Percentiles rank a stretch among this genome's conserved stretches.
Conservation (phyloP, 345 rosid species). For the Passiflora organensis region DNA sequence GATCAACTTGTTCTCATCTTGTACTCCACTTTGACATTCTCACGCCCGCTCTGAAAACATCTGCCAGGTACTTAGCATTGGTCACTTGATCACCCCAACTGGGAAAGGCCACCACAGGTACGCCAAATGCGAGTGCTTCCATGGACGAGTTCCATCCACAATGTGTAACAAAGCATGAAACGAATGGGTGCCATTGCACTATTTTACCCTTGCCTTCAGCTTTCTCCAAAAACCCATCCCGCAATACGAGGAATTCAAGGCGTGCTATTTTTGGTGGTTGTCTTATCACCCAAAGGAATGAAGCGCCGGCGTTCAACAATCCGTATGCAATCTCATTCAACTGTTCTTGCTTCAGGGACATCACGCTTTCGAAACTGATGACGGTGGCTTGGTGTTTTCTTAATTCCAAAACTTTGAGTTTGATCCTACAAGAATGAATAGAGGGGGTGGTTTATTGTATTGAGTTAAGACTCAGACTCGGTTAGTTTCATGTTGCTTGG, state of each 20-base stretch:
- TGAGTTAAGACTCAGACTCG: too few relatives aligned
- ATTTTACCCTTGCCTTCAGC: constrained; percentile 48
- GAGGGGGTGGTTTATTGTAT: too few relatives aligned
- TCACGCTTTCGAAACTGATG: constrained; percentile 69
- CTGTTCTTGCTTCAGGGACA: constrained; percentile 59
- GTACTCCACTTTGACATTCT: constrained; percentile 68
- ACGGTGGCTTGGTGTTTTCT: too few relatives aligned
- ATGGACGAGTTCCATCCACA: constrained; percentile 93
- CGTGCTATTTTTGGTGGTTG: constrained; percentile 37
- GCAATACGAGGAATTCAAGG: constrained; percentile 34
- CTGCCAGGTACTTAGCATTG: constrained; percentile 56
- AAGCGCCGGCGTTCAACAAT: constrained; percentile 44
- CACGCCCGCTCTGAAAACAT: constrained; percentile 56
- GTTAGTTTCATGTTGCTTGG: too few relatives aligned
- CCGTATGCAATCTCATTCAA: constrained; percentile 67
- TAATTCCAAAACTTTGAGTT: too few relatives aligned
- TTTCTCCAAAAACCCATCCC: constrained; percentile 53
- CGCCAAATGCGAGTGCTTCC: constrained; percentile 62
- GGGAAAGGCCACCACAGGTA: constrained; percentile 64
- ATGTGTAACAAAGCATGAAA: constrained; percentile 73
- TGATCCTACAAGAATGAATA: too few relatives aligned
- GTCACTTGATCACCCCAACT: constrained; percentile 93
- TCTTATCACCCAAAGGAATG: constrained; percentile 78
- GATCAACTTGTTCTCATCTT: constrained; percentile 48
- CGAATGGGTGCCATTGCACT: constrained; percentile 56